Evolutionary conservation across 257 asterid species (phyloP), one percentile per base, ranked within the genome.

Genomic region (Cruciata laevipes): DNA sequence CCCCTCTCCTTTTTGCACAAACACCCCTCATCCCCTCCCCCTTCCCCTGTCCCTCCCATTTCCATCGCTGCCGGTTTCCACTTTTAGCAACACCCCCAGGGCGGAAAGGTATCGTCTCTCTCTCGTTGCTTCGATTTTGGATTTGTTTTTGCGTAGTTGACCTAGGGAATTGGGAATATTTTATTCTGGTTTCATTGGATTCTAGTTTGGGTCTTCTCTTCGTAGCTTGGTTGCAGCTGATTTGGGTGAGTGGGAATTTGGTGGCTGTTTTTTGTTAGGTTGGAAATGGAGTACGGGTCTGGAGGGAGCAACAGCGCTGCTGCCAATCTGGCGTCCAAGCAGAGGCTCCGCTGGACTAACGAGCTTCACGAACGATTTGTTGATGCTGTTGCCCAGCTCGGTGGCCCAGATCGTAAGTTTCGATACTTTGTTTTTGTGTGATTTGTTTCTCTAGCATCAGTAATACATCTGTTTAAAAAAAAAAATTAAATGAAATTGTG

Each of bases 341-440:
- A 93, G 69, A 86, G 98, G 71, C 90, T 93, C 61, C 97, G 98
- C 23, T 93, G 97, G 98, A 93, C 98, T 56, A 88, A 90, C 38
- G 96, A 93, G 77, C 98, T 93, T 69, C 98, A 93, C 61, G 97
- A 88, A 62, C 87, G 95, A 65, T 93, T 93, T 69, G 87, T 89
- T 75, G 98, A 93, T 78, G 90, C 98, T 65, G 98, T 93, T 32
- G 97, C 97, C 9, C 97, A 93, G 72, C 98, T 93, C 75, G 98
- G 97, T 73, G 98, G 98, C 58, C 98, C 98, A 30, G 98, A 90
- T 72, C 80, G 98, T 93, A 77, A 88, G 97, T 84, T 72, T 42
- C 40, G 63, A 51, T 40, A 47, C 69, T 71, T 14, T 30, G 20
- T 12, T n/a, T n/a, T n/a, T n/a, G 13, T 49, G 35, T 66, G 61